Evolutionary conservation across 805 yeast species (phyloP).

Genomic region (Monosporozyma aerobia): DNA sequence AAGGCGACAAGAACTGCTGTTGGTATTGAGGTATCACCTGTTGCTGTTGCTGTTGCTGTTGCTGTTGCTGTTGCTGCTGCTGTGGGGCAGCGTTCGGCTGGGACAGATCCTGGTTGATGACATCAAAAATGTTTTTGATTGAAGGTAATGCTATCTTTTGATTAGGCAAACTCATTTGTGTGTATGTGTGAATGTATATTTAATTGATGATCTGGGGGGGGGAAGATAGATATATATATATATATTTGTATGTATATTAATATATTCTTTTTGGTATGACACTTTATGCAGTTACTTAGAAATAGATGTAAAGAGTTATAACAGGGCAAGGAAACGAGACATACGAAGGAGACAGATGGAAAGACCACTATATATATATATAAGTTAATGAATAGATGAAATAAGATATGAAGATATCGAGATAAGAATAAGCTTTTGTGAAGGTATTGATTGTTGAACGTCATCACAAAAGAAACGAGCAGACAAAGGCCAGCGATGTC

Average conservation of each 20-base stretch:
- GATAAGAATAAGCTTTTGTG: too few relatives aligned
- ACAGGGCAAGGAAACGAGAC: too few relatives aligned
- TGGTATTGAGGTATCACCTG: not conserved
- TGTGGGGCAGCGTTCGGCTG: not conserved
- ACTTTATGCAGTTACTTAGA: not conserved
- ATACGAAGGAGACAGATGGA: too few relatives aligned
- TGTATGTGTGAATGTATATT: not conserved
- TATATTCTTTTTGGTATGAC: not conserved
- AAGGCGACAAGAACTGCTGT: not conserved
- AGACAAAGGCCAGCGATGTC: too few relatives aligned
- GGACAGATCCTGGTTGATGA: not conserved
- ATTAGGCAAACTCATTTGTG: not conserved
- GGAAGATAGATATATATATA: not conserved
- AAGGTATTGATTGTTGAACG: too few relatives aligned
- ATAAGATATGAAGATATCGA: too few relatives aligned
- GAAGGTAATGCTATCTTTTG: constrained; percentile 2
- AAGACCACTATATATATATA: too few relatives aligned
- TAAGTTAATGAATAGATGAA: too few relatives aligned
- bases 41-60: not conserved
- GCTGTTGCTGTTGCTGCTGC: not conserved
- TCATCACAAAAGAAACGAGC: too few relatives aligned
- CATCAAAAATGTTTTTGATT: constrained; percentile 3
- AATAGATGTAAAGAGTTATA: too few relatives aligned
- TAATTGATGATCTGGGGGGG: not conserved
- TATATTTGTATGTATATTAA: too few relatives aligned